phyloP scores from a whole-genome alignment of 257 asterid genomes.

The Nicotiana knightiana region DNA sequence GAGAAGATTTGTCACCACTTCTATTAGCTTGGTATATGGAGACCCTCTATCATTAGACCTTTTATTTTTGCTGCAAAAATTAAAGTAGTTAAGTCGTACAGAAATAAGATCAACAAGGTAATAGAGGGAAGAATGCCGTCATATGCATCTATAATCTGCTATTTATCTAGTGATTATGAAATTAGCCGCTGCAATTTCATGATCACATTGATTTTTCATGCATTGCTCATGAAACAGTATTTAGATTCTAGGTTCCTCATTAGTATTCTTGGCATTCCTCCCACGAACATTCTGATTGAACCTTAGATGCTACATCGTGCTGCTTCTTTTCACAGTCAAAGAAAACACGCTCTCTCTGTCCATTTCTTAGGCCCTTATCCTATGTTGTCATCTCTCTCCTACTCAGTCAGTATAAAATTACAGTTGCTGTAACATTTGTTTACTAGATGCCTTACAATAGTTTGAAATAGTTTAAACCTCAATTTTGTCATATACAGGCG shows the following conservation, averaged over 20 bases:
- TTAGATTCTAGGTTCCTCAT: neutral
- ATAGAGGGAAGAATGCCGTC: neutral
- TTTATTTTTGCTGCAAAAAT: neutral
- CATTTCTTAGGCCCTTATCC: neutral
- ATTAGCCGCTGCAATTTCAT: neutral
- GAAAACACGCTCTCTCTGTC: neutral
- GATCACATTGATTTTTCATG: slow-evolving; percentile 3
- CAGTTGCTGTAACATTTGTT: neutral
- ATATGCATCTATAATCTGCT: neutral
- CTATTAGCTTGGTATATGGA: neutral
- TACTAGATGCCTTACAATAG: neutral
- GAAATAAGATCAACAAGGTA: neutral
- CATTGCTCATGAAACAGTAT: neutral
- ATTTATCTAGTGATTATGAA: neutral
- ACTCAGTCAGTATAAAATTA: neutral
- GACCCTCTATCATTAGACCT: neutral
- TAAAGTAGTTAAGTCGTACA: neutral
- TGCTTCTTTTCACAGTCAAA: neutral
- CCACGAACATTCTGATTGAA: neutral
- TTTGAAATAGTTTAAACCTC: neutral
- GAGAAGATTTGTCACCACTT: slow-evolving; percentile 1
- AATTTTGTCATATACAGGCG: slow-evolving; percentile 55
- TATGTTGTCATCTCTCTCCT: neutral
- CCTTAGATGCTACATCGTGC: neutral
- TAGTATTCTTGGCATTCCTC: neutral